phyloP scores from a whole-genome alignment of 768 basidiomycete species.

The Boletellus ananiceps region DNA sequence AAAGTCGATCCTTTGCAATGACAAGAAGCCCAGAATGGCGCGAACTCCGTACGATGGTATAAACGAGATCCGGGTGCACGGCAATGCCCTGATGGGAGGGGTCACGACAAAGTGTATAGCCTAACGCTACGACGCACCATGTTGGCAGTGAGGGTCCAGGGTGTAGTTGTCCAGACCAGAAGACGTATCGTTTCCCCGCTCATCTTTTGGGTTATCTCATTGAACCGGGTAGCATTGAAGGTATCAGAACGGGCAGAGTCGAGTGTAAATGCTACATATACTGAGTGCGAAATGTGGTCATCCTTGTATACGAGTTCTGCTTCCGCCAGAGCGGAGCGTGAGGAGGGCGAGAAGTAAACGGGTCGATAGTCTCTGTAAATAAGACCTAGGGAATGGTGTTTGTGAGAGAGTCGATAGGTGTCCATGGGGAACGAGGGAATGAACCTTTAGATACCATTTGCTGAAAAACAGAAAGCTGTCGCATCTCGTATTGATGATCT shows the following conservation, averaged over 20 bases:
- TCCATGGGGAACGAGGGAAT: background rate
- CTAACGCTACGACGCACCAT: slow-evolving; percentile 54
- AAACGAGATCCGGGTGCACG: slow-evolving; percentile 68
- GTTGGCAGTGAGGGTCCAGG: slow-evolving; percentile 95
- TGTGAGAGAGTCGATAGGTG: background rate
- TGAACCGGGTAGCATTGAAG: slow-evolving; percentile 11
- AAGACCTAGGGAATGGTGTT: slow-evolving; percentile 45
- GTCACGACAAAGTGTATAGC: background rate
- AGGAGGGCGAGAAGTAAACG: slow-evolving; percentile 93
- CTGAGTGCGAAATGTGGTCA: slow-evolving; percentile 81
- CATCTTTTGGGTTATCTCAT: slow-evolving; percentile 27
- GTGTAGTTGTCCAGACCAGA: slow-evolving; percentile 95
- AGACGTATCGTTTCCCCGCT: slow-evolving; percentile 43
- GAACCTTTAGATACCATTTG: slow-evolving; percentile 83
- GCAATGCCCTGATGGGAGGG: slow-evolving; percentile 71
- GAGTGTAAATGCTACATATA: slow-evolving; percentile 79
- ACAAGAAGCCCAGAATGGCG: slow-evolving; percentile 35
- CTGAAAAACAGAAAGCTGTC: slow-evolving; percentile 81
- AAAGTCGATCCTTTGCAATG: slow-evolving; percentile 49
- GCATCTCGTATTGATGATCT: slow-evolving; percentile 87
- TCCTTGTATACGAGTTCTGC: slow-evolving; percentile 91
- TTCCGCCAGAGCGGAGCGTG: slow-evolving; percentile 89
- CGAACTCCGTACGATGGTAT: slow-evolving; percentile 45
- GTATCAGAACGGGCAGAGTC: slow-evolving; percentile 25
- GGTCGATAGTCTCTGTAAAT: slow-evolving; percentile 87